These are phyloP conservation scores for Albifimbria verrucaria DNA, from an alignment of 2,329 filamentous ascomycete genomes.

Conservation along the genomic window DNA sequence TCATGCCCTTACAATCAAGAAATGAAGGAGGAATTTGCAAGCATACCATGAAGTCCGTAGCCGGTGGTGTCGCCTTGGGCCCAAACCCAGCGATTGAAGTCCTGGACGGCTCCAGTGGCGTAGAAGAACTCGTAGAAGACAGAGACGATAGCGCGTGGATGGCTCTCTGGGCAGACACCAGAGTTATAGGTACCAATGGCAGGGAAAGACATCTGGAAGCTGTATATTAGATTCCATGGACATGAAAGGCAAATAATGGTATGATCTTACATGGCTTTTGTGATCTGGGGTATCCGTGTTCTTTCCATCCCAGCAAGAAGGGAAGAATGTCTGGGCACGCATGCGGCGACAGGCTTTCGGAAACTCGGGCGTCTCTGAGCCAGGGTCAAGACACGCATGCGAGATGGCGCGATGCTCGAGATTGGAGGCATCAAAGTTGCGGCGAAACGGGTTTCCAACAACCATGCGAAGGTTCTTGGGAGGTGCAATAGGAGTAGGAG, in stretches of 20 bases:
- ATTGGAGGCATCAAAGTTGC: conserved; percentile 40
- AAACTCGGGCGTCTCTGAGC: conserved; percentile 46
- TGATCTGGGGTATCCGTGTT: conserved; percentile 53
- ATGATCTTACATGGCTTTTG: conserved; percentile 46
- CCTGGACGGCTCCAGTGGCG: conserved; percentile 28
- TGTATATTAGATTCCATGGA: background rate
- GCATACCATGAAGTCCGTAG: conserved; percentile 25
- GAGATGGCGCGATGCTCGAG: conserved; percentile 49
- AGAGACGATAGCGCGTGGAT: conserved; percentile 41
- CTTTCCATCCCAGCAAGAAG: conserved; percentile 60
- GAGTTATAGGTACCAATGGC: conserved; percentile 23
- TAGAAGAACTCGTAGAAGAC: conserved; percentile 45
- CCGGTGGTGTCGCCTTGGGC: conserved; percentile 23
- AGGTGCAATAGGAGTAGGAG: no score
- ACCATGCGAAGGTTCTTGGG: no score
- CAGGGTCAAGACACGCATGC: conserved; percentile 55
- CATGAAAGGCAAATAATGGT: background rate
- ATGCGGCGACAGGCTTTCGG: conserved; percentile 52
- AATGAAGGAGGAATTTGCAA: no score
- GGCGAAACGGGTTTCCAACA: conserved; percentile 46
- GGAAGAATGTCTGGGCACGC: conserved; percentile 54
- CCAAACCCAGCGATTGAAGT: conserved; percentile 24
- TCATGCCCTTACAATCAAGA: no score
- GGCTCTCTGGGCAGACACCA: conserved; percentile 33
- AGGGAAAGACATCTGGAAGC: conserved; percentile 22